Percentiles rank a stretch among this genome's conserved stretches.
Evolutionary conservation across 495 filamentous ascomycete genomes (phyloP).

Genomic region (Acidomyces sp.): DNA sequence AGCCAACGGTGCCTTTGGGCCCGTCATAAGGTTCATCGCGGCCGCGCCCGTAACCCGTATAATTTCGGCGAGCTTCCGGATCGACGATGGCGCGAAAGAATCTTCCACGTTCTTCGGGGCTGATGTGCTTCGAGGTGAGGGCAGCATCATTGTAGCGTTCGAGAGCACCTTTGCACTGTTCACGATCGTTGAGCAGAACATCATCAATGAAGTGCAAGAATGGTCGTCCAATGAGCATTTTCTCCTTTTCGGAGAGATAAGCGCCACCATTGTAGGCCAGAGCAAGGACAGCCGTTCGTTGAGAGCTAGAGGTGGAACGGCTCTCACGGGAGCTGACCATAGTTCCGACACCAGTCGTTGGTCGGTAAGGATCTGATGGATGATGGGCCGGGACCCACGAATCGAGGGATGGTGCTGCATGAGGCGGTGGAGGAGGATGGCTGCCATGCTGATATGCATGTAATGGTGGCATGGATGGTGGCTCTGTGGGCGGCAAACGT

Average conservation of each 20-base stretch:
- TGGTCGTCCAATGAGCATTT: slow-evolving; percentile 76
- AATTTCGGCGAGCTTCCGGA: slow-evolving; percentile 15
- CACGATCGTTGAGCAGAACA: slow-evolving; percentile 71
- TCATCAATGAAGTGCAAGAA: slow-evolving; percentile 69
- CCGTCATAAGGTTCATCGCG: slow-evolving; percentile 10
- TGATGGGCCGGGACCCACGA: slow-evolving; percentile 1
- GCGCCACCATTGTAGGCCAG: slow-evolving; percentile 29
- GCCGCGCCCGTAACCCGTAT: background rate
- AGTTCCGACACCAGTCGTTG: slow-evolving; percentile 7
- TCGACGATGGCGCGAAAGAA: slow-evolving; percentile 62
- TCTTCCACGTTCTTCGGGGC: slow-evolving; percentile 63
- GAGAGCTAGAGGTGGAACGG: slow-evolving; percentile 26
- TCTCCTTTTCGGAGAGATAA: slow-evolving; percentile 65
- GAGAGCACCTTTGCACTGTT: slow-evolving; percentile 70
- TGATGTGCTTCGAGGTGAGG: slow-evolving; percentile 43
- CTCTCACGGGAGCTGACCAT: slow-evolving; percentile 17
- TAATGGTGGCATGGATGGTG: background rate
- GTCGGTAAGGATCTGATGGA: background rate
- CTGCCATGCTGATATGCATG: background rate
- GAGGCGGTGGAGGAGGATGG: slow-evolving; percentile 3
- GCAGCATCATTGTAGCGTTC: slow-evolving; percentile 77
- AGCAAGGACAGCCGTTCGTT: slow-evolving; percentile 30
- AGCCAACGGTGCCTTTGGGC: slow-evolving; percentile 53
- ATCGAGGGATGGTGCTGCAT: background rate
- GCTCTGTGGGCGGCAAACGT: background rate